Conservation (phyloP, 1,139 yeast genomes). For the Zygotorulaspora mrakii region DNA sequence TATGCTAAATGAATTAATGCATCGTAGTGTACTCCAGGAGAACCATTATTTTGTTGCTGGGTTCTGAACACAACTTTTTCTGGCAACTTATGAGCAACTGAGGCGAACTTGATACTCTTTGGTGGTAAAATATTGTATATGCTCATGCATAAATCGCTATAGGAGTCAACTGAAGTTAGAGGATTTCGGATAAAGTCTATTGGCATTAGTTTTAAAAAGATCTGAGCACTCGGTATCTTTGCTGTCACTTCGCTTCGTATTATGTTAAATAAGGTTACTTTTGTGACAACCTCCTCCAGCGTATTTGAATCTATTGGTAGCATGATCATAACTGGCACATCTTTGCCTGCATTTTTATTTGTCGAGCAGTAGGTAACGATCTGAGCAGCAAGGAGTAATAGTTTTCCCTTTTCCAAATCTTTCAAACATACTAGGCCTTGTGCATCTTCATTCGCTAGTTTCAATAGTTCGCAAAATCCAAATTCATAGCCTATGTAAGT, state of each 20-base stretch:
- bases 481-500: conserved; percentile 34
- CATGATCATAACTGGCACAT: conserved; percentile 35
- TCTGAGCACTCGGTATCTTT: conserved; percentile 43
- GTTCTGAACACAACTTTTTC: conserved; percentile 50
- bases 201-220: conserved; percentile 58
- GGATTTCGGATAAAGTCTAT: conserved; percentile 46
- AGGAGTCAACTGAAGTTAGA: conserved; percentile 30
- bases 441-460: conserved; percentile 31
- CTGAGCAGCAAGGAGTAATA: conserved; percentile 47
- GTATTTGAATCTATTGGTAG: conserved; percentile 35
- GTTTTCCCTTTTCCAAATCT: conserved; percentile 30
- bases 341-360: conserved; percentile 29
- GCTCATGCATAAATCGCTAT: conserved; percentile 50
- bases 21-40: conserved; percentile 53
- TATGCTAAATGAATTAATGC: conserved; percentile 81
- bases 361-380: conserved; percentile 41
- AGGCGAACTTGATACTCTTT: conserved; percentile 32
- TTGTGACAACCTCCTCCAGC: conserved; percentile 46
- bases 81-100: conserved; percentile 37
- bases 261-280: conserved; percentile 47
- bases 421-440: conserved; percentile 32
- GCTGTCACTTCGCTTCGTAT: conserved; percentile 44
- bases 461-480: conserved; percentile 36
- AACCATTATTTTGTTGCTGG: conserved; percentile 40
- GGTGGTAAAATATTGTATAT: conserved; percentile 61